Conservation (phyloP, 371 early-diverging fungal species). For the Conidiobolus coronatus region DNA sequence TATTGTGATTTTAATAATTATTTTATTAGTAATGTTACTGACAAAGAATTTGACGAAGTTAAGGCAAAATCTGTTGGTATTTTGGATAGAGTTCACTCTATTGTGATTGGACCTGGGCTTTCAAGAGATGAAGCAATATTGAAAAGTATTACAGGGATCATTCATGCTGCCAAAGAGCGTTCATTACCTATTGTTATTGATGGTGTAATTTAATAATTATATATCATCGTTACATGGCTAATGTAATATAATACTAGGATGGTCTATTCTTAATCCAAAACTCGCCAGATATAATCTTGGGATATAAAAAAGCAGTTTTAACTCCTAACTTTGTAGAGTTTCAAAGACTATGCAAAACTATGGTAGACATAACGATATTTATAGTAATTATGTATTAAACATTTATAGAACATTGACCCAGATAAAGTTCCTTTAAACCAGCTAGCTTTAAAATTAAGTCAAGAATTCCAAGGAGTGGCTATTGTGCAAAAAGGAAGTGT, state of each 20-base stretch:
- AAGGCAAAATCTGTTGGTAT: slow-evolving; percentile 18
- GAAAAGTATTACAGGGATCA: slow-evolving; percentile 25
- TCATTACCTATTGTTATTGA: slow-evolving; percentile 68
- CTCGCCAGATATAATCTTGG: slow-evolving; percentile 38
- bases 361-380: slow-evolving; percentile 16
- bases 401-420: slow-evolving; percentile 15
- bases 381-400: slow-evolving; percentile 1
- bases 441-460: slow-evolving; percentile 17
- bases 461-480: slow-evolving; percentile 37
- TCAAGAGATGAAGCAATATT: slow-evolving; percentile 49
- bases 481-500: slow-evolving; percentile 63
- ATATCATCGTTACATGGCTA: too few species aligned
- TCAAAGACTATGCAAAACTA: slow-evolving; percentile 39
- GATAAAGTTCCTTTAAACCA: slow-evolving; percentile 14
- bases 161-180: slow-evolving; percentile 28
- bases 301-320: slow-evolving; percentile 51
- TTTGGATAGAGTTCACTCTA: slow-evolving; percentile 51
- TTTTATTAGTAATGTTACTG: slow-evolving; percentile 1
- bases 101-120: slow-evolving; percentile 83
- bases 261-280: slow-evolving; percentile 52
- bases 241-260: slow-evolving; percentile 42
- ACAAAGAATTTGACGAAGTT: slow-evolving; percentile 10
- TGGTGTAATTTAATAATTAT: slow-evolving; percentile 28
- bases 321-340: slow-evolving; percentile 88
- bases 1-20: slow-evolving; percentile 4